Percentiles rank a stretch among this genome's conserved stretches.
Evolutionary conservation across 257 asterid species (phyloP).

Genomic region (Gentiana straminea): DNA sequence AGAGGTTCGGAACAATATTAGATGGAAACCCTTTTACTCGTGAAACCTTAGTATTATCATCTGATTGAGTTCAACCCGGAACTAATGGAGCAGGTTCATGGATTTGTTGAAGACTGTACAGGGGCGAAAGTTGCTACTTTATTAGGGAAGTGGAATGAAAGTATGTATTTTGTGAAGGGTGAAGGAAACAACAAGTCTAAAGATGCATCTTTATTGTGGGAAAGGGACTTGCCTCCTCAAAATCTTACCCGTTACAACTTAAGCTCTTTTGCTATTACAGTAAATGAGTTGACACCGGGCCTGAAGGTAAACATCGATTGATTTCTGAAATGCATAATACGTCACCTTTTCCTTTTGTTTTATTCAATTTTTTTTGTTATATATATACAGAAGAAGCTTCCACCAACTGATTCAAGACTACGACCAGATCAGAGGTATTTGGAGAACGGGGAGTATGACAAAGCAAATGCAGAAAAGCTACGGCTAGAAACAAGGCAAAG

Average conservation of each 20-base stretch:
- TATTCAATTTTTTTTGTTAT: conserved; percentile 29
- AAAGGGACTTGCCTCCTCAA: conserved; percentile 43
- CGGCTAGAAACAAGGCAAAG: conserved; percentile 84
- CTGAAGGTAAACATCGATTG: conserved; percentile 48
- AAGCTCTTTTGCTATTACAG: conserved; percentile 72
- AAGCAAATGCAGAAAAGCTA: conserved; percentile 76
- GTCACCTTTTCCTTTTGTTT: conserved; percentile 11
- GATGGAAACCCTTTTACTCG: not conserved
- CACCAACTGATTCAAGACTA: conserved; percentile 94
- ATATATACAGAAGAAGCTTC: conserved; percentile 85
- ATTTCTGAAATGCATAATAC: conserved; percentile 6
- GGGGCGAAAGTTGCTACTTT: conserved; percentile 64
- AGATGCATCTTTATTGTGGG: conserved; percentile 69
- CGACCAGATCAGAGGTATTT: conserved; percentile 88
- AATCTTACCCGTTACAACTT: conserved; percentile 72
- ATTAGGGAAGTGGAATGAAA: conserved; percentile 93
- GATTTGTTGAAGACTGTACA: conserved; percentile 67
- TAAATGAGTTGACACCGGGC: conserved; percentile 76
- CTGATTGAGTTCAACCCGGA: conserved; percentile 8
- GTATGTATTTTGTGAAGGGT: conserved; percentile 51
- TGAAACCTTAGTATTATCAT: conserved; percentile 2
- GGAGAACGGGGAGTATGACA: conserved; percentile 87
- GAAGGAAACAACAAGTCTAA: conserved; percentile 47
- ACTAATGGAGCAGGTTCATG: conserved; percentile 57
- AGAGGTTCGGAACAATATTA: not conserved